Conservation (phyloP, 106 monocot genomes). For the Acanthochlamys bracteata region DNA sequence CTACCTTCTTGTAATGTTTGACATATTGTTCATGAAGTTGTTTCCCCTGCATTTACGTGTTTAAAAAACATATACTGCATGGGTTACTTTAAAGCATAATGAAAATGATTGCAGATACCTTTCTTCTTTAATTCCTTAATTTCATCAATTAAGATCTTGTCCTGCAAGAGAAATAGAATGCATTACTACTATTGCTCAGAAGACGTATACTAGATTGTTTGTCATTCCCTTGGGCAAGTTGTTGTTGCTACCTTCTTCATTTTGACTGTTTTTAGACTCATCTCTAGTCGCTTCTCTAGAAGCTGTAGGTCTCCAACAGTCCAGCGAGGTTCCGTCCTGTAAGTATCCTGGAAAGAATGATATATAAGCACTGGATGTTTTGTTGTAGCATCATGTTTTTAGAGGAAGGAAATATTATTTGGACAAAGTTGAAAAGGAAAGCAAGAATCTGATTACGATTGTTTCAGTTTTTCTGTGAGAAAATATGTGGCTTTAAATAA, state of each 20-base stretch:
- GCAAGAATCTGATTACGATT: too few relatives aligned
- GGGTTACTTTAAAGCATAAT: background rate
- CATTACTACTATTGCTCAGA: background rate
- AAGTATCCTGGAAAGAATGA: background rate
- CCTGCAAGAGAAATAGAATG: slow-evolving; percentile 16
- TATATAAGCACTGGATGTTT: background rate
- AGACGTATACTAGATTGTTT: background rate
- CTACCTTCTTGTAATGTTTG: slow-evolving; percentile 55
- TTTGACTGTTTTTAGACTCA: slow-evolving; percentile 5
- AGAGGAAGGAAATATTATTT: background rate
- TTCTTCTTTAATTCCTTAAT: slow-evolving; percentile 34
- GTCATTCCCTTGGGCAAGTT: background rate
- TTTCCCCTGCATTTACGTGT: slow-evolving; percentile 25
- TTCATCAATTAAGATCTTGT: slow-evolving; percentile 30
- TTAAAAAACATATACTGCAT: background rate
- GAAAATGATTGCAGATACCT: slow-evolving; percentile 10
- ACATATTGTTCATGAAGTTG: slow-evolving; percentile 47
- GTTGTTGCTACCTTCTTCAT: slow-evolving; percentile 20
- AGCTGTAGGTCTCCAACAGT: slow-evolving; percentile 8
- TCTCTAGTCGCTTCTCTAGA: slow-evolving; percentile 15
- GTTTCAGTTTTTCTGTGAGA: background rate
- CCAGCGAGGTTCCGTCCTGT: slow-evolving; percentile 7
- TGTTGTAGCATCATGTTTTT: background rate
- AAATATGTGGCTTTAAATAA: background rate
- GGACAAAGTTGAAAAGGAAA: background rate